Evolutionary conservation across 495 filamentous ascomycete genomes (phyloP), one percentile per base, ranked within the genome.

Genomic region (Aspergillus incahuasiensis): DNA sequence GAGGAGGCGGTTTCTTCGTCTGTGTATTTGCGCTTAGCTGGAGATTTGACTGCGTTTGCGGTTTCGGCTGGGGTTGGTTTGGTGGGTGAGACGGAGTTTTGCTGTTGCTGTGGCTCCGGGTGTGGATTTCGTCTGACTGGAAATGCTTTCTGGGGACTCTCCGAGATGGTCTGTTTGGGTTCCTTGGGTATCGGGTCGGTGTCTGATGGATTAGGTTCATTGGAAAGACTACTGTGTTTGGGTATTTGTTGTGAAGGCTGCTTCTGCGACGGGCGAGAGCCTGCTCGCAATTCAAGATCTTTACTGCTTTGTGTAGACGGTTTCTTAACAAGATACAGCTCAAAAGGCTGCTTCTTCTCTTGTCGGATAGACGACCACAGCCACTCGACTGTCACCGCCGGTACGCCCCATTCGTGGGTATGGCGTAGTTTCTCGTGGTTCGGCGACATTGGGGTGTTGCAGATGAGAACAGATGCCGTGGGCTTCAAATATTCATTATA

Each of bases 301-400:
- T 53, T 62, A 18, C 43, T 42, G 13, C 43, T 63, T 57, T 70
- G 71, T 9, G 70, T 60, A 43, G 58, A 44, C 54, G 52, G 63
- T 52, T 61, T 69, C 49, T 53, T 68, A 13, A 78, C 59, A 9
- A 75, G 48, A 56, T 79, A 80, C 4, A 74, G 63, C n/a, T 72
- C 70, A 42, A 83, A 82, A 13, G 76, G 64, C 47, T 81, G 75
- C 58, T 65, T 76, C 52, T 77, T 70, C n/a, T 80, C 79, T 34
- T 61, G 64, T 45, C 73, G 69, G n/a, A 97, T 82, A 60, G 86
- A 92, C 46, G 84, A 81, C 83, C 87, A 91, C 3, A 98, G 74
- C 94, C 94, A 98, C 13, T 84, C 82, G 5, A 79, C 79, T 6
- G 78, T 82, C 18, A 97, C 88, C 1, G 90, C 83, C 21, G 91